Conservation (phyloP, 768 basidiomycete species). For the Cystobasidium onofrii region DNA sequence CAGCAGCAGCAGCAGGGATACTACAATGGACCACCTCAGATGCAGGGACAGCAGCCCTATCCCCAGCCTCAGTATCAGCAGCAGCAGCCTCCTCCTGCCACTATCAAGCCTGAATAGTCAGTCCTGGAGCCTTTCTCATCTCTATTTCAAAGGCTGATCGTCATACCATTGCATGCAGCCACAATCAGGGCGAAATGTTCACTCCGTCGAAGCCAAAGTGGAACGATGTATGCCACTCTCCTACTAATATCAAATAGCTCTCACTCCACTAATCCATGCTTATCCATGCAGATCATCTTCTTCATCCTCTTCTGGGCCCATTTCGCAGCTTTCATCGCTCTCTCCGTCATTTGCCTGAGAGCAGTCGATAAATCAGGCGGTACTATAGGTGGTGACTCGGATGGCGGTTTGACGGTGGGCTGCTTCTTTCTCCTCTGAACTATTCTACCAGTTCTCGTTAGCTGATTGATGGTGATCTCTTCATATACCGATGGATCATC, state of each 20-base stretch:
- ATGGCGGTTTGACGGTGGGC: constrained; percentile 27
- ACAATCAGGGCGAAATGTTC: constrained; percentile 14
- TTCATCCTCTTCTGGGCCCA: constrained; percentile 42
- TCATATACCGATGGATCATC: too few species aligned
- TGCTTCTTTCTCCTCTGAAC: not conserved
- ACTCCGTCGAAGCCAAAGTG: constrained; percentile 34
- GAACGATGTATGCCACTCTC: constrained; percentile 36
- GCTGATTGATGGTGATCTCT: too few species aligned
- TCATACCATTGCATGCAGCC: not conserved
- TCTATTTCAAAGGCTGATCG: not conserved
- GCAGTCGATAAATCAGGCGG: constrained; percentile 27
- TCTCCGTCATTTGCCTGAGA: constrained; percentile 39
- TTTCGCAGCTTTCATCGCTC: constrained; percentile 39
- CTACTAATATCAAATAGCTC: too few species aligned
- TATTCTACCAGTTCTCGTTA: not conserved
- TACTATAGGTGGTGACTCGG: constrained; percentile 29
- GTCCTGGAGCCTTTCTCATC: not conserved
- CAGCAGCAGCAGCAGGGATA: not conserved
- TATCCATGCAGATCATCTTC: constrained; percentile 8
- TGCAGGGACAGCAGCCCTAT: constrained; percentile 17
- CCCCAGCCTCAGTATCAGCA: constrained; percentile 12
- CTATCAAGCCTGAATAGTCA: constrained; percentile 13
- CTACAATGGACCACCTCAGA: constrained; percentile 7
- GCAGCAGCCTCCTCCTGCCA: not conserved
- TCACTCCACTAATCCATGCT: not conserved